Conservation (phyloP, 2,329 filamentous ascomycete genomes). For the Fusarium sp. region DNA sequence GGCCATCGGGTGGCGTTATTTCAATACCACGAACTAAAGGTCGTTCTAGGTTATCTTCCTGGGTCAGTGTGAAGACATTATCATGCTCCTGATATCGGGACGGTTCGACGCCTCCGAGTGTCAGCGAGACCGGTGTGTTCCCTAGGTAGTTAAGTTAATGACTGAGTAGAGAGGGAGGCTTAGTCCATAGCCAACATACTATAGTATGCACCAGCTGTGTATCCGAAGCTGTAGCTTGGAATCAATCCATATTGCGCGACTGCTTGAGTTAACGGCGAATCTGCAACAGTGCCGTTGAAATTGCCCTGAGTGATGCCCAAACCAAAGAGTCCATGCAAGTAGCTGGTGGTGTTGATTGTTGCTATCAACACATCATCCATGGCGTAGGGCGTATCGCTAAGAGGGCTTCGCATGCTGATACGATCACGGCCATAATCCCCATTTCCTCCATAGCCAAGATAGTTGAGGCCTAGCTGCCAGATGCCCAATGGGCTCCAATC, state of each 20-base stretch:
- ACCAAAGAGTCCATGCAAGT: conserved; percentile 68
- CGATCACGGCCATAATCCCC: conserved; percentile 73
- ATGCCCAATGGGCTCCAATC: conserved; percentile 71
- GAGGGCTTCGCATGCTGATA: conserved; percentile 58
- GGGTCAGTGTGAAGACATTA: conserved; percentile 68
- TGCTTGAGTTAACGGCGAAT: conserved; percentile 67
- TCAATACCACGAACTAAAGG: conserved; percentile 72
- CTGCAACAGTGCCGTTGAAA: conserved; percentile 64
- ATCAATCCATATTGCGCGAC: conserved; percentile 71
- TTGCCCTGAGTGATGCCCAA: conserved; percentile 68
- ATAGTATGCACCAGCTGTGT: conserved; percentile 81
- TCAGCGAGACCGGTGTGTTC: conserved; percentile 68
- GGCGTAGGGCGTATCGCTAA: conserved; percentile 55
- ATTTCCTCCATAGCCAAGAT: conserved; percentile 71
- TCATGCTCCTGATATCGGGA: conserved; percentile 73
- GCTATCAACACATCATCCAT: conserved; percentile 64
- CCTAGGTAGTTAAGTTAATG: conserved; percentile 42
- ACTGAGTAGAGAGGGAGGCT: neutral
- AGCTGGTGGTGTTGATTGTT: conserved; percentile 67
- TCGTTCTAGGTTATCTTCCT: conserved; percentile 68
- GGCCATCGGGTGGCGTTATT: conserved; percentile 53
- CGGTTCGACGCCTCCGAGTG: conserved; percentile 77
- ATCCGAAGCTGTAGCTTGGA: conserved; percentile 80
- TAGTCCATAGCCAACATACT: conserved; percentile 59
- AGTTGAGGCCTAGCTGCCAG: conserved; percentile 71